Percentiles rank a stretch among this genome's conserved stretches.
These are phyloP conservation scores for Dioszegia crocea DNA, from an alignment of 768 basidiomycete genomes.

Conservation along the genomic window DNA sequence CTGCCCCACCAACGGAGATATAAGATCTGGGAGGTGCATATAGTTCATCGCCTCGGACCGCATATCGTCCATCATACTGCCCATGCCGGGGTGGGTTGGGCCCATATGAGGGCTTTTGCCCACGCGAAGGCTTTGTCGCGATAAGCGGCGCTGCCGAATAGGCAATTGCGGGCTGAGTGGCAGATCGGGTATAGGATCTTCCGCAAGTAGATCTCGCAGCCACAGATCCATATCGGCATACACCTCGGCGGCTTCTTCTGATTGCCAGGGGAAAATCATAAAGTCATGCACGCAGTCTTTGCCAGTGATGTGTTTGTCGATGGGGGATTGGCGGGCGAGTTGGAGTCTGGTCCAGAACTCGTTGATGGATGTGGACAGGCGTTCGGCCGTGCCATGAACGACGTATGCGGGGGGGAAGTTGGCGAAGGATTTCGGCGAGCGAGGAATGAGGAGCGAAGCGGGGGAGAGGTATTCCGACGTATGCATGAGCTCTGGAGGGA, in stretches of 20 bases:
- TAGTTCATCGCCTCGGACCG: conserved; percentile 26
- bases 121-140: conserved; percentile 10
- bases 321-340: conserved; percentile 6
- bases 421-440: conserved; percentile 12
- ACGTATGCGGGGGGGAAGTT: conserved; percentile 34
- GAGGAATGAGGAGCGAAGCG: conserved; percentile 23
- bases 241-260: conserved; percentile 29
- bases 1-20: conserved; percentile 13
- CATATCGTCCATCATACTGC: conserved; percentile 29
- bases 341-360: conserved; percentile 28
- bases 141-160: not conserved
- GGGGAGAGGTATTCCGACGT: conserved; percentile 36
- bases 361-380: conserved; percentile 30
- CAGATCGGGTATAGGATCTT: not conserved
- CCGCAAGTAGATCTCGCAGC: conserved; percentile 26
- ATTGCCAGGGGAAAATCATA: conserved; percentile 44
- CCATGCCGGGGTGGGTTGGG: conserved; percentile 12
- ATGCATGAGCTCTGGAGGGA: conserved; percentile 32
- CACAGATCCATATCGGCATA: conserved; percentile 36
- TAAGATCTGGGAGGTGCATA: conserved; percentile 6
- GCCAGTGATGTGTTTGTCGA: conserved; percentile 15
- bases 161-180: not conserved
- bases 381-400: conserved; percentile 36
- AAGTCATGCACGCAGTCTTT: conserved; percentile 36
- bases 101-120: conserved; percentile 19